These are phyloP conservation scores for Sisymbrium irio DNA, from an alignment of 345 rosid genomes.

Conservation along the genomic window DNA sequence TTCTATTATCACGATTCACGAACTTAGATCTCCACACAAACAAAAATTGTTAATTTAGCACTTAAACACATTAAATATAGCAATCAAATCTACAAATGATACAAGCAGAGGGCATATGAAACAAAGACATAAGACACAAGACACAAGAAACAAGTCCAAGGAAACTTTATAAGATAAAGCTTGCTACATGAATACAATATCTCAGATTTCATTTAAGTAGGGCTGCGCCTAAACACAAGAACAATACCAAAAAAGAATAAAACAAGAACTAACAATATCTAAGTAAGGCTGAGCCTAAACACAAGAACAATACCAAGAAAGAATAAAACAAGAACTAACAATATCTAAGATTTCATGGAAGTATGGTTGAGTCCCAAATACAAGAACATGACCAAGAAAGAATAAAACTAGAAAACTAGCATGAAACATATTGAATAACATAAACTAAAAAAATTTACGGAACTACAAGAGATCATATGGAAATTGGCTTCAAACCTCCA, in stretches of 20 bases:
- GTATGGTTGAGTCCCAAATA: background rate
- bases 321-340: background rate
- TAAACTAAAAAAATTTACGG: background rate
- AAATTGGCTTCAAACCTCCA: background rate
- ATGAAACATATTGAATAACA: background rate
- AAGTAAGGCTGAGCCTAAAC: background rate
- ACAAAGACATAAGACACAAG: background rate
- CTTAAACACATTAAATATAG: background rate
- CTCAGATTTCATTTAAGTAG: background rate
- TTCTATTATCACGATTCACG: too few relatives aligned
- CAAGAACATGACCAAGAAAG: background rate
- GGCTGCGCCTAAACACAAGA: too few relatives aligned
- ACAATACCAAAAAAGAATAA: too few relatives aligned
- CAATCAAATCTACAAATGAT: background rate
- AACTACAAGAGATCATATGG: background rate
- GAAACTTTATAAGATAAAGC: background rate
- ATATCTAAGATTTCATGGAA: background rate
- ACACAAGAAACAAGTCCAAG: background rate
- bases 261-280: too few relatives aligned
- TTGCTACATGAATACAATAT: background rate
- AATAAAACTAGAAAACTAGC: background rate
- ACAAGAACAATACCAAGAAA: background rate
- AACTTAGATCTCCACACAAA: too few relatives aligned
- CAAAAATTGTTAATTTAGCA: background rate
- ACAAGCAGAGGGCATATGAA: background rate